Evolutionary conservation across 768 basidiomycete genomes (phyloP).

Genomic region (Rhodotorula toruloides): DNA sequence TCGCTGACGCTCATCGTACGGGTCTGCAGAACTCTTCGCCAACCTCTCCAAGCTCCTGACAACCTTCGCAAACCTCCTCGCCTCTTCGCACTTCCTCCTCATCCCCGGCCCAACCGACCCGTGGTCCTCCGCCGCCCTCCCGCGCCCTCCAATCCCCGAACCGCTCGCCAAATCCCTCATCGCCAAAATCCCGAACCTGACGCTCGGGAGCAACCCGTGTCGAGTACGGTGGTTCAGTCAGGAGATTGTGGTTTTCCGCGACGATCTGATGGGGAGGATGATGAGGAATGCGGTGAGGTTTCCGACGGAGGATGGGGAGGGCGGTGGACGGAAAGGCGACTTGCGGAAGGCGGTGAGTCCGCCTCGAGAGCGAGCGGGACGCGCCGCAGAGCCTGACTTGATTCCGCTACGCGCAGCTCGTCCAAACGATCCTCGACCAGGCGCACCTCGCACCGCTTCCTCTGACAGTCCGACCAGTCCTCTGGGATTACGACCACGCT

Average conservation of each 20-base stretch:
- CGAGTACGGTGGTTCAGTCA: slow-evolving; percentile 91
- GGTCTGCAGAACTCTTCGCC: slow-evolving; percentile 70
- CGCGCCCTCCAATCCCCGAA: slow-evolving; percentile 72
- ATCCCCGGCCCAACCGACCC: slow-evolving; percentile 92
- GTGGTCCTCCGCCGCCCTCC: slow-evolving; percentile 63
- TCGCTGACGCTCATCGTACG: not conserved
- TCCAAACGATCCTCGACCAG: slow-evolving; percentile 77
- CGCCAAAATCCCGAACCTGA: slow-evolving; percentile 67
- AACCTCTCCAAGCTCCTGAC: slow-evolving; percentile 76
- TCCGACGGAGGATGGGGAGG: slow-evolving; percentile 64
- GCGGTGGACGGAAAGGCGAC: slow-evolving; percentile 42
- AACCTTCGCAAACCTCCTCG: slow-evolving; percentile 69
- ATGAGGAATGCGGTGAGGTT: slow-evolving; percentile 83
- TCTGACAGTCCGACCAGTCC: slow-evolving; percentile 72
- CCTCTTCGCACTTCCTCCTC: slow-evolving; percentile 80
- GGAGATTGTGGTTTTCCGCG: slow-evolving; percentile 88
- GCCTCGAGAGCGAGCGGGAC: not conserved
- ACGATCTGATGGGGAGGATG: slow-evolving; percentile 91
- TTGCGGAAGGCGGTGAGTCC: slow-evolving; percentile 27
- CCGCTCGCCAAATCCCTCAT: slow-evolving; percentile 66
- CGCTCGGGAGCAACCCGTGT: slow-evolving; percentile 86
- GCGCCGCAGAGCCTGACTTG: not conserved
- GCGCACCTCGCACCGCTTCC: slow-evolving; percentile 86
- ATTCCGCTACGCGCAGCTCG: slow-evolving; percentile 13
- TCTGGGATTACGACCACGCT: slow-evolving; percentile 86